Evolutionary conservation across 768 basidiomycete species (phyloP), one percentile per base, ranked within the genome.

Genomic region (Calvatia gigantea): DNA sequence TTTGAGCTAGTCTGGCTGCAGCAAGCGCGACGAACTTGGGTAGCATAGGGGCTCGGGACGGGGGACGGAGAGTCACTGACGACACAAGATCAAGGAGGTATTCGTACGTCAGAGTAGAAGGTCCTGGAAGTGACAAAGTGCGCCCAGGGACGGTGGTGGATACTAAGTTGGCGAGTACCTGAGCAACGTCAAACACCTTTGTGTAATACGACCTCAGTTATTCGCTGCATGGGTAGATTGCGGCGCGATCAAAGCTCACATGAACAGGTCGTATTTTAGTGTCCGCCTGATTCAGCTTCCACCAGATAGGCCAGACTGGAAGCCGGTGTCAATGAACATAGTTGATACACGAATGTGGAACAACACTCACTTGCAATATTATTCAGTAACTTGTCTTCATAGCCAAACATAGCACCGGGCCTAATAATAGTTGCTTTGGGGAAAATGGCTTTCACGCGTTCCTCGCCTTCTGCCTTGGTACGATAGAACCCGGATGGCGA

Each of bases 361-460:
- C 45, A 31, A 58, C 54, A 48, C 89, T 71, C 68, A 95, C 94
- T 74, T 47, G 94, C 89, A 71, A 97, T 89, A 68, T 91, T 94
- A 69, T 89, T 95, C 67, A 98, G 73, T 47, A 98, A 73, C 71
- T 88, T 92, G 74, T 99, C 97, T 72, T 99, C 97, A 65, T 87
- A 84, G n/a, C 97, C 97, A 69, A 77, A 99, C 84, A 98, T 85
- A 29, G 81, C 66, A 8, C 83, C 83, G 38, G 97, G 97, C 46
- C 94, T 78, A 52, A 97, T 80, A 62, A 99, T 90, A 35, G 91
- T 97, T 35, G 94, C 93, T 32, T 75, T 77, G 2, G 89, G 88
- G 78, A 94, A 98, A 2, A 77, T 89, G 51, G 82, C 80, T 67
- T 84, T 85, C 59, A 98, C 94, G 48, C 81, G 84, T 61, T 87